phyloP scores from a whole-genome alignment of 2,329 filamentous ascomycete genomes.

The Trichoderma sp. region DNA sequence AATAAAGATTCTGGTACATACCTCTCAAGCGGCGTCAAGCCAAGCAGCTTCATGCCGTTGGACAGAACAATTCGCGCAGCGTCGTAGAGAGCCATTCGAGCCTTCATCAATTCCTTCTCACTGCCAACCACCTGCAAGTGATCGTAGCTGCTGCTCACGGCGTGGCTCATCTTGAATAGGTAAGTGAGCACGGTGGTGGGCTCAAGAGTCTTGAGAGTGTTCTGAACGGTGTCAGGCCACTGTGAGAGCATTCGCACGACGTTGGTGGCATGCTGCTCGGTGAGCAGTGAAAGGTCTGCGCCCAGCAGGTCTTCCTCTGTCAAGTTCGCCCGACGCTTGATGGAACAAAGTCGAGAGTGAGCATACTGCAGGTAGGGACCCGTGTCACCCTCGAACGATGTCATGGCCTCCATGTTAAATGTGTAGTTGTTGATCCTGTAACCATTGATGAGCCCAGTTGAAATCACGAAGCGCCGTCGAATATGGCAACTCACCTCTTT shows the following conservation, averaged over 20 bases:
- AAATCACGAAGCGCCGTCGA: background rate
- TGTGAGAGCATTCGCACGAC: conserved; percentile 75
- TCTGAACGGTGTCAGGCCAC: conserved; percentile 82
- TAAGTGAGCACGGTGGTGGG: conserved; percentile 60
- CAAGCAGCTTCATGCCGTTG: conserved; percentile 82
- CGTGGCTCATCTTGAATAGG: conserved; percentile 84
- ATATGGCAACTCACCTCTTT: conserved; percentile 65
- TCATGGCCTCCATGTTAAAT: conserved; percentile 82
- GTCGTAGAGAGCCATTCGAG: conserved; percentile 75
- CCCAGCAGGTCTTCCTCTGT: conserved; percentile 58
- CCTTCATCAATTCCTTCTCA: conserved; percentile 67
- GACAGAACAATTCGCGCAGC: conserved; percentile 72
- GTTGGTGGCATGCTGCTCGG: conserved; percentile 71
- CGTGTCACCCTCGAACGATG: conserved; percentile 81
- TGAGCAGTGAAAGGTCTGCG: conserved; percentile 68
- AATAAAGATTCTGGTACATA: conserved; percentile 27
- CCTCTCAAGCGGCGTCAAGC: conserved; percentile 72
- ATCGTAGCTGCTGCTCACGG: conserved; percentile 78
- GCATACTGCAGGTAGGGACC: conserved; percentile 85
- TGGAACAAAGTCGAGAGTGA: conserved; percentile 70
- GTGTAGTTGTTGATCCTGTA: conserved; percentile 64
- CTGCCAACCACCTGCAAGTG: conserved; percentile 80
- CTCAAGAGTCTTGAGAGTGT: conserved; percentile 82
- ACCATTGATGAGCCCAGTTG: background rate
- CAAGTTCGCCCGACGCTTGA: conserved; percentile 58